These are phyloP conservation scores for Colletotrichum theobromicola DNA, from an alignment of 2,329 filamentous ascomycete species.

Conservation along the genomic window DNA sequence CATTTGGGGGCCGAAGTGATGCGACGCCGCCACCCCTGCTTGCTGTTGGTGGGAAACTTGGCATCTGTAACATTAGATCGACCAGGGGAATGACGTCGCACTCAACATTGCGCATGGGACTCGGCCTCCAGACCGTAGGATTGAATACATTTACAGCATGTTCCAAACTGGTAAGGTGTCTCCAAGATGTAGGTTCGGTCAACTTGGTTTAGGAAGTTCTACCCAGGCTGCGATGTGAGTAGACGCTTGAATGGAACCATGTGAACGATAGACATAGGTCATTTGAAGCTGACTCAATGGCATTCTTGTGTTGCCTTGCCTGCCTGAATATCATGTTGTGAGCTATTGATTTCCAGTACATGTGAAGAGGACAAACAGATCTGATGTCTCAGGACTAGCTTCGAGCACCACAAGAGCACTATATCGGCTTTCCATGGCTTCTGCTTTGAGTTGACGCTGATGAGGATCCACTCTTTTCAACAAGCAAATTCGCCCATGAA, in stretches of 20 bases:
- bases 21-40: background rate
- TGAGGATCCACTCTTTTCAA: background rate
- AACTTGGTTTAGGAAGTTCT: background rate
- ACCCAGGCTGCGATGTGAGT: background rate
- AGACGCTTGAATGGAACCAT: background rate
- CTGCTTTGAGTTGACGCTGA: background rate
- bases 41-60: background rate
- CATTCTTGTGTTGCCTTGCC: fast-evolving
- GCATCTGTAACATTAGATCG: background rate
- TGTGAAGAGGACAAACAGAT: background rate
- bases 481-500: background rate
- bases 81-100: background rate
- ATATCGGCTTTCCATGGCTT: background rate
- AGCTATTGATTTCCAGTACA: background rate
- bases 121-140: background rate
- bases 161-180: background rate
- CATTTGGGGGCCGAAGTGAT: background rate
- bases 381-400: background rate
- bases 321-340: background rate
- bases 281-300: fast-evolving
- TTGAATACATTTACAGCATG: background rate
- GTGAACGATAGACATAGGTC: background rate
- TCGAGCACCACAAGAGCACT: fast-evolving
- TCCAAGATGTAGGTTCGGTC: background rate
- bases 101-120: background rate